phyloP scores from a whole-genome alignment of 1,284 basidiomycete genomes.

The Leccinum angustisporum region DNA sequence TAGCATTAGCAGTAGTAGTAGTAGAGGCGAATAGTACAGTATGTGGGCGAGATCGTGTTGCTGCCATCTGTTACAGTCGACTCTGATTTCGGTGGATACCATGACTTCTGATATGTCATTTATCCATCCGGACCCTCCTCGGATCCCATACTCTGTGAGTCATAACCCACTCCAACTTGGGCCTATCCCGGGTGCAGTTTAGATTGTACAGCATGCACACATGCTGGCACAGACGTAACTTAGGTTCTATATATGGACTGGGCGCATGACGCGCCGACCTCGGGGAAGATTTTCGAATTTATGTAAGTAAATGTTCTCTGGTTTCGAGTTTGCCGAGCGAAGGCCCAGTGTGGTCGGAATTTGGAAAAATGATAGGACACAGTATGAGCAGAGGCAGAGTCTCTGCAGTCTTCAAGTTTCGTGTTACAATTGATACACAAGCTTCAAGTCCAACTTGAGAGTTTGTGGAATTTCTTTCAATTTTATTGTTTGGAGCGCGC shows the following conservation, averaged over 20 bases:
- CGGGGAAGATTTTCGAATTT: not conserved
- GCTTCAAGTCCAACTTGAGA: not conserved
- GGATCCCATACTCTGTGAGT: not conserved
- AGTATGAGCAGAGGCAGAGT: not conserved
- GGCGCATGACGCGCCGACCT: not conserved
- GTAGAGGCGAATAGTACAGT: not conserved
- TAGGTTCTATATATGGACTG: not conserved
- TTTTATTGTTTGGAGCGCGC: not conserved
- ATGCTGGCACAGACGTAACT: not conserved
- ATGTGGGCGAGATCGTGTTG: not conserved
- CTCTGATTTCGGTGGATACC: too few relatives aligned
- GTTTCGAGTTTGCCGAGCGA: not conserved
- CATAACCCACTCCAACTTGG: not conserved
- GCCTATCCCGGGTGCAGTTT: not conserved
- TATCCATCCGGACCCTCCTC: not conserved
- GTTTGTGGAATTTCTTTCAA: not conserved
- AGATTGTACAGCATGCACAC: not conserved
- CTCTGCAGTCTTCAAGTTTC: not conserved
- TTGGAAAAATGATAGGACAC: not conserved
- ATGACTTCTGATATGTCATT: too few relatives aligned
- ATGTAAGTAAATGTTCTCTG: not conserved
- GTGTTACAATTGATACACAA: not conserved
- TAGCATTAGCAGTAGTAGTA: not conserved
- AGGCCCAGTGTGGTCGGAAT: not conserved
- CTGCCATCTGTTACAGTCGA: too few relatives aligned